phyloP scores from a whole-genome alignment of 2,329 filamentous ascomycete genomes.

The Ophiobolus disseminans region DNA sequence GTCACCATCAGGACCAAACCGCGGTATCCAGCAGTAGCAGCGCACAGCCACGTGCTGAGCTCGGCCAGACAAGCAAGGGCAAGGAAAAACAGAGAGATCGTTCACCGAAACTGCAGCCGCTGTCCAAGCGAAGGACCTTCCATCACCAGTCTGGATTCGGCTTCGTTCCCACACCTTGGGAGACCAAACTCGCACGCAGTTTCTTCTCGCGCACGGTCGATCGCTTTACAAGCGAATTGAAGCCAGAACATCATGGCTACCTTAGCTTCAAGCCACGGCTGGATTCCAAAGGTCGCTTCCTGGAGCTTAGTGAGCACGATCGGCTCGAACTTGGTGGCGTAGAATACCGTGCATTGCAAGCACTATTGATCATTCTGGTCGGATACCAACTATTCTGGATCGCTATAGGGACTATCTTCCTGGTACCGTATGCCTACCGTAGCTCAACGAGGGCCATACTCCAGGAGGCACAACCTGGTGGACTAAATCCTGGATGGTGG shows the following conservation, averaged over 20 bases:
- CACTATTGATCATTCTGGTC: constrained; percentile 56
- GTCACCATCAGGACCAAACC: constrained; percentile 8
- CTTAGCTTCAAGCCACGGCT: constrained; percentile 41
- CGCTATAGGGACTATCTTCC: constrained; percentile 55
- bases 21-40: constrained; percentile 13
- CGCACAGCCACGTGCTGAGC: background rate
- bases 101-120: constrained; percentile 14
- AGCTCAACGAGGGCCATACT: constrained; percentile 51
- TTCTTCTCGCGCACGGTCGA: constrained; percentile 30
- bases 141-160: constrained; percentile 38
- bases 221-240: constrained; percentile 25
- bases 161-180: constrained; percentile 42
- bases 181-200: constrained; percentile 30
- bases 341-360: constrained; percentile 59
- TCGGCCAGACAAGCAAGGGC: background rate
- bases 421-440: constrained; percentile 55
- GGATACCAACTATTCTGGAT: constrained; percentile 48
- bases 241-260: constrained; percentile 36
- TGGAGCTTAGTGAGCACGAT: constrained; percentile 50
- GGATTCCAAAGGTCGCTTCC: constrained; percentile 41
- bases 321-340: constrained; percentile 59
- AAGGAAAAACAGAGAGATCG: constrained; percentile 2
- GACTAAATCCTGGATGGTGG: constrained; percentile 44
- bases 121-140: constrained; percentile 26
- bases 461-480: constrained; percentile 45